Evolutionary conservation across 1,284 basidiomycete genomes (phyloP), one percentile per base, ranked within the genome.

Genomic region (Heliocybe sulcata): DNA sequence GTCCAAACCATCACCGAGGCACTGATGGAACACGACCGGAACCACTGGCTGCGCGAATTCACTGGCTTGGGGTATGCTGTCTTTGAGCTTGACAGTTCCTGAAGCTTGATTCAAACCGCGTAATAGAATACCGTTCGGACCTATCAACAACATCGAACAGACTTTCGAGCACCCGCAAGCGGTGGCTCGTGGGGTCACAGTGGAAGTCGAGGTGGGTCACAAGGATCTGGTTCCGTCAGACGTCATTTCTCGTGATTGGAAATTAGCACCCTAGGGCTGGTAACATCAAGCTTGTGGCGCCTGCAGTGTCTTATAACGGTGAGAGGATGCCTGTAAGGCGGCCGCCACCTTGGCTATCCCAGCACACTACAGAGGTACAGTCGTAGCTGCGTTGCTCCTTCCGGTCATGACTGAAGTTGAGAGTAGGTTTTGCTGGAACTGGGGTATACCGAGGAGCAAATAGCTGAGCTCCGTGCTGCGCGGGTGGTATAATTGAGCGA

Each of bases 151-250:
- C 63, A 92, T 98, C 59, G 68, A 78, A 51, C 85, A 94, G 66
- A 95, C 95, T 1, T 98, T 98, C 65, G 81, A 84, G 45, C 95
- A 98, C 71, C 92, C 93, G 1, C 95, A 98, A 72, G 90, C 83
- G 1, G 64, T 84, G 54, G 87, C 85, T 9, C 72, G 89, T 33
- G 72, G 73, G 35, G 76, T 85, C 49, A 77, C 81, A 1, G 73
- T 80, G 33, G 83, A 86, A 60, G 73, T 91, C 23, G 76, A 88
- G 57, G 82, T 83, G 63, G 12, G 6, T 31, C 12, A 31, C 6
- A 4, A 31, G 29, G 6, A 6, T 56, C 72, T 69, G 67, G 66
- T 47, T 67, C 64, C 56, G 58, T 56, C 23, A 54, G 51, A 27
- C 55, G 29, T 31, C 29, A 31, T 12, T 31, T 6, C 29, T 31